Conservation (phyloP, 495 filamentous ascomycete species). For the Amorphotheca resinae region DNA sequence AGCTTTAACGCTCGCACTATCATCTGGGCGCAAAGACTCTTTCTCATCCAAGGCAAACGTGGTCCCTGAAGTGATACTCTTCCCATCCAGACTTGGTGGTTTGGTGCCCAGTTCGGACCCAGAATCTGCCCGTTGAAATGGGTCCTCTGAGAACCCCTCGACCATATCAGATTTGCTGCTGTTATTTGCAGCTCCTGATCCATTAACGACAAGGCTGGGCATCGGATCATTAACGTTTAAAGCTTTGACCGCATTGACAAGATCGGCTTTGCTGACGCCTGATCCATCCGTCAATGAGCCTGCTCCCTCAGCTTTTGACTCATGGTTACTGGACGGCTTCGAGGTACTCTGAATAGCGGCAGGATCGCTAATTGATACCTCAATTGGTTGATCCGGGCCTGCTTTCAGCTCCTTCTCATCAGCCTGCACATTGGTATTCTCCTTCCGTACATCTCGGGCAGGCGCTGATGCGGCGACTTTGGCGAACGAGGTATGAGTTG, state of each 20-base stretch:
- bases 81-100: slow-evolving; percentile 76
- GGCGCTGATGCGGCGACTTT: slow-evolving; percentile 11
- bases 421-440: slow-evolving; percentile 6
- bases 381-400: neutral
- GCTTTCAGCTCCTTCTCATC: neutral
- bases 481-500: slow-evolving; percentile 19
- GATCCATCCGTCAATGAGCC: neutral
- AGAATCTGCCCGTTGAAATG: slow-evolving; percentile 46
- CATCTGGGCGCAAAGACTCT: slow-evolving; percentile 83
- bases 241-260: slow-evolving; percentile 27
- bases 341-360: neutral
- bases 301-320: neutral
- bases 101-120: slow-evolving; percentile 66
- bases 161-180: slow-evolving; percentile 9
- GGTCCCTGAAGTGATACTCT: slow-evolving; percentile 80
- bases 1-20: slow-evolving; percentile 85
- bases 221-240: slow-evolving; percentile 25
- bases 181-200: slow-evolving; percentile 22
- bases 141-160: slow-evolving; percentile 18
- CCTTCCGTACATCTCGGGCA: slow-evolving; percentile 13
- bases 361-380: neutral
- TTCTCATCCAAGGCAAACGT: slow-evolving; percentile 93
- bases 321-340: neutral
- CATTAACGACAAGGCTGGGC: slow-evolving; percentile 38
- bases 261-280: slow-evolving; percentile 20